Evolutionary conservation across 2,329 filamentous ascomycete species (phyloP).

Genomic region (Shiraia bambusicola): DNA sequence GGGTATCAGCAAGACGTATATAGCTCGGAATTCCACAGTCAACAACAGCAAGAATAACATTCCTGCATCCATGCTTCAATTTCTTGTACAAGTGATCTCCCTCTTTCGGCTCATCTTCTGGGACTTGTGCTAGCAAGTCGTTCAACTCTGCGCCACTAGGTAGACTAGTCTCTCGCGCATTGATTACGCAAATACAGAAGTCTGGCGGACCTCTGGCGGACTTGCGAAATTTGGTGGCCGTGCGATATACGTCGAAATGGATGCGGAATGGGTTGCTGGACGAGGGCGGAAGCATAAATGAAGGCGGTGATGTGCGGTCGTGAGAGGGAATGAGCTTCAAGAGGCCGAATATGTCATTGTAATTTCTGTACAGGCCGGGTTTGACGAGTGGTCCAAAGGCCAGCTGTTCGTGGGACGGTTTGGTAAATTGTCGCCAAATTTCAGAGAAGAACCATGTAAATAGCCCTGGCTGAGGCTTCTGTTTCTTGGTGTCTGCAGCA

Average conservation of each 20-base stretch:
- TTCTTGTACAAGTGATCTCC: constrained; percentile 66
- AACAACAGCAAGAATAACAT: constrained; percentile 82
- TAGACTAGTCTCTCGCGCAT: constrained; percentile 69
- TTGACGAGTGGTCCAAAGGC: constrained; percentile 53
- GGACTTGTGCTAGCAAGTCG: constrained; percentile 71
- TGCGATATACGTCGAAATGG: constrained; percentile 82
- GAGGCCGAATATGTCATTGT: constrained; percentile 71
- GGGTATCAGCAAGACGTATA: constrained; percentile 74
- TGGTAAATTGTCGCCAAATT: constrained; percentile 36
- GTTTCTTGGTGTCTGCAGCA: constrained; percentile 1
- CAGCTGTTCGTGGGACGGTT: constrained; percentile 21
- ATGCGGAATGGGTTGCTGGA: constrained; percentile 65
- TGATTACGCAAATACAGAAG: constrained; percentile 80
- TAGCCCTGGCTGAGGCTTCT: constrained; percentile 16
- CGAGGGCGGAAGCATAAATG: constrained; percentile 34
- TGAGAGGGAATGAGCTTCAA: constrained; percentile 73
- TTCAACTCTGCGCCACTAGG: constrained; percentile 73
- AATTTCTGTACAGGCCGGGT: constrained; percentile 57
- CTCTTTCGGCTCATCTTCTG: constrained; percentile 64
- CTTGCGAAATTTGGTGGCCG: constrained; percentile 68
- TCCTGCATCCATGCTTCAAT: constrained; percentile 80
- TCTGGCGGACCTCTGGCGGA: constrained; percentile 75
- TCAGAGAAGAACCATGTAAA: constrained; percentile 42
- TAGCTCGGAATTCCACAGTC: constrained; percentile 91
- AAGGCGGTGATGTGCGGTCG: constrained; percentile 54